These are phyloP conservation scores for Schrenkiella parvula DNA, from an alignment of 345 rosid genomes.

Conservation along the genomic window DNA sequence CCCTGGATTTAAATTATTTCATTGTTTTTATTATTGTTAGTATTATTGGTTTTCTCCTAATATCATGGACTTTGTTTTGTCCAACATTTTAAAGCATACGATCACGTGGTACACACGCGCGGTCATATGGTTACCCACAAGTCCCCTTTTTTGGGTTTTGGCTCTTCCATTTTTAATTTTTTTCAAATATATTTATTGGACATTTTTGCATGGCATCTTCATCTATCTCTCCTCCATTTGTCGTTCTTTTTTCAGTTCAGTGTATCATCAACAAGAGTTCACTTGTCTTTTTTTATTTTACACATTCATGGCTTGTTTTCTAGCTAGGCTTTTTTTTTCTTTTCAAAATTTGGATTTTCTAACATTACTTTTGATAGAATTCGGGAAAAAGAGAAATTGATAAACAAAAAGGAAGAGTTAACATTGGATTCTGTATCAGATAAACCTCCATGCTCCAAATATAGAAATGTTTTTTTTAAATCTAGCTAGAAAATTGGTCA, in stretches of 20 bases:
- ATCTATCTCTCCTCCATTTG: constrained; percentile 37
- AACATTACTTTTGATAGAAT: constrained; percentile 21
- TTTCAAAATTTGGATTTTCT: constrained; percentile 16
- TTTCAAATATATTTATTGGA: constrained; percentile 13
- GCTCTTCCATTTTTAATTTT: neutral
- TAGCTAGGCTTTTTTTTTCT: neutral
- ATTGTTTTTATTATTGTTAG: neutral
- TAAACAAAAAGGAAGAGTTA: constrained; percentile 19
- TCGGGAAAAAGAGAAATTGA: constrained; percentile 13
- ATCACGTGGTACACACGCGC: constrained; percentile 15
- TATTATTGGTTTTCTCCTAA: constrained; percentile 16
- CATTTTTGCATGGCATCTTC: constrained; percentile 34
- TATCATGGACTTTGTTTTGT: constrained; percentile 21
- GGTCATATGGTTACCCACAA: constrained; percentile 1
- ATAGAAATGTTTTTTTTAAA: neutral
- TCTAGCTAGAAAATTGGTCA: neutral
- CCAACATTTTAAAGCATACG: neutral
- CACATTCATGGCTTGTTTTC: constrained; percentile 18
- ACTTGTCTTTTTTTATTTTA: neutral
- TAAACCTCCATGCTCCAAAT: constrained; percentile 11
- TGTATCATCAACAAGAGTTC: constrained; percentile 23
- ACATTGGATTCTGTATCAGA: constrained; percentile 24
- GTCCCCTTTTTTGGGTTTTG: constrained; percentile 4
- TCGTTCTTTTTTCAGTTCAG: constrained; percentile 30
- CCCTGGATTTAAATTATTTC: neutral